Evolutionary conservation across 805 yeast species (phyloP), one percentile per base, ranked within the genome.

Genomic region (Kodamaea kaohsiungensis): DNA sequence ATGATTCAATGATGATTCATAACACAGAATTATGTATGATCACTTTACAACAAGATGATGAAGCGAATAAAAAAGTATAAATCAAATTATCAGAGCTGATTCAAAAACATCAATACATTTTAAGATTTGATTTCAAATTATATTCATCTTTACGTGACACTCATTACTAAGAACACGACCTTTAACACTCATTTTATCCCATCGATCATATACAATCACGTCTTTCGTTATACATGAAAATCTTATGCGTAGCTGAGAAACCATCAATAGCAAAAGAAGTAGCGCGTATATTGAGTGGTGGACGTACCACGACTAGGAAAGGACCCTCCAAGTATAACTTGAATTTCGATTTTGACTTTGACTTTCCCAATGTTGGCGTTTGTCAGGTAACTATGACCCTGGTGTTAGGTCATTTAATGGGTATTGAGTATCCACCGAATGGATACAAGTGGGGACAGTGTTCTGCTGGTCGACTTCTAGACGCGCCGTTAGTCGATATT

Each of bases 171-270:
- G 43, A 8, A 13, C 15, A 10, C 19, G 43, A 10, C 43, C 2
- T 13, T 12, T 18, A 18, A 17, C 46, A 13, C 3, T 5, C 19
- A 15, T 13, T 22, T 45, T 22, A 22, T 9, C 7, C 37, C 4
- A 13, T 4, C 3, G 25, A 30, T 35, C 25, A 38, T 18, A 53
- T 22, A 40, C 47, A 53, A 9, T 19, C 15, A 18, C 17, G 15
- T 17, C 15, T 17, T 40, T 25, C 49, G 49, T 38, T 37, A 16
- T 35, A 15, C 43, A 88, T 89, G 95, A 85, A 75, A 60, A 83
- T 95, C 3, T 81, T 95, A 48, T 93, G 98, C 72, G 97, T 95
- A 53, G 99, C 99, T 1, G 99, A 95, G 73, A 95, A 95, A 71
- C 96, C 96, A 53, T 89, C 97, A 1, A 95, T 95, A 48, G 96